phyloP scores from a whole-genome alignment of 768 basidiomycete genomes.

The Leccinum sublutescens region DNA sequence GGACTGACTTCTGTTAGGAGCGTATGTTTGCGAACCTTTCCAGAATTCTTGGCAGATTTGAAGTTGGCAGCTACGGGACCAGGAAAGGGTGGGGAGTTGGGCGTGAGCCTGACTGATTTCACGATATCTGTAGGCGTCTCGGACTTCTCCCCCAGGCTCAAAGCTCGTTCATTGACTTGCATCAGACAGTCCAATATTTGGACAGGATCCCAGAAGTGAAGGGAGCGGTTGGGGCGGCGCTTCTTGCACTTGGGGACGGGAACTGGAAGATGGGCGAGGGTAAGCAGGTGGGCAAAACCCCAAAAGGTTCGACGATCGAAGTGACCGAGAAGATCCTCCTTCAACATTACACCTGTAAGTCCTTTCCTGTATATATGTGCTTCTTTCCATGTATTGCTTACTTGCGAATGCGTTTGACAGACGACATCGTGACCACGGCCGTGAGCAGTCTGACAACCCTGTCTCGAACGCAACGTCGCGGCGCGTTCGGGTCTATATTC shows the following conservation, averaged over 20 bases:
- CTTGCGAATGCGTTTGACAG: conserved; percentile 35
- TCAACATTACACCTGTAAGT: conserved; percentile 75
- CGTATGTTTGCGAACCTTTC: conserved; percentile 78
- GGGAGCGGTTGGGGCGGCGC: conserved; percentile 60
- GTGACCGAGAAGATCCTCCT: conserved; percentile 59
- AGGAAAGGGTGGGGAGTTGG: conserved; percentile 56
- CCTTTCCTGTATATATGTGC: background rate
- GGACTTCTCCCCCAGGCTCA: background rate
- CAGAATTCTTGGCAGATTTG: conserved; percentile 78
- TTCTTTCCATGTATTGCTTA: background rate
- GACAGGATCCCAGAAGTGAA: conserved; percentile 69
- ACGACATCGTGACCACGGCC: conserved; percentile 70
- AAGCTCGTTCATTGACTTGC: background rate
- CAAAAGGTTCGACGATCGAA: conserved; percentile 41
- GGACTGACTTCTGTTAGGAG: conserved; percentile 61
- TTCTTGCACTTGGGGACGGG: conserved; percentile 76
- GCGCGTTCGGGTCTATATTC: conserved; percentile 71
- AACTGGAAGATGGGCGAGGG: conserved; percentile 94
- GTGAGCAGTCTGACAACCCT: conserved; percentile 60
- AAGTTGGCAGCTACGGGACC: conserved; percentile 54
- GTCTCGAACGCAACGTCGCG: conserved; percentile 58
- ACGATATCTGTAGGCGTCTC: conserved; percentile 45
- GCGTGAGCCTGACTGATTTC: conserved; percentile 64
- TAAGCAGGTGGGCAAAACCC: conserved; percentile 53
- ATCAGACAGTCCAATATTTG: conserved; percentile 66